phyloP scores from a whole-genome alignment of 257 asterid species.

The Capsicum chinense region DNA sequence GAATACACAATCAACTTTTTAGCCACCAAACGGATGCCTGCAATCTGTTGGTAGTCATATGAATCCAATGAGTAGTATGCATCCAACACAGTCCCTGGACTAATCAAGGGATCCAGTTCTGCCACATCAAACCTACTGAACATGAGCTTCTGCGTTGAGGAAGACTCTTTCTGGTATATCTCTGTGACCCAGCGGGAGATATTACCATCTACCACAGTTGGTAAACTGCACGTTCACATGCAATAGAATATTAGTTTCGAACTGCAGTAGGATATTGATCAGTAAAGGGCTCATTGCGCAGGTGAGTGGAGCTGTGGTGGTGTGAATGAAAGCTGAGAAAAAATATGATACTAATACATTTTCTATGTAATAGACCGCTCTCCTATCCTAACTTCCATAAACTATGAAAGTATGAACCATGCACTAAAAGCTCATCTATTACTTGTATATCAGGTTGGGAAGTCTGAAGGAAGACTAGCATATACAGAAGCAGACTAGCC shows the following conservation, averaged over 20 bases:
- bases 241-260: not conserved
- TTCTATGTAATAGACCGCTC: not conserved
- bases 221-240: slow-evolving; percentile 58
- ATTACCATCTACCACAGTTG: slow-evolving; percentile 61
- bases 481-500: not conserved
- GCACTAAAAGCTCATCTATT: not conserved
- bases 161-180: slow-evolving; percentile 65
- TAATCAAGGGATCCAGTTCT: slow-evolving; percentile 58
- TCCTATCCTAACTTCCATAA: not conserved
- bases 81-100: slow-evolving; percentile 68
- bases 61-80: slow-evolving; percentile 70
- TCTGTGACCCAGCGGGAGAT: slow-evolving; percentile 62
- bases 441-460: slow-evolving; percentile 1
- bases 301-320: not conserved
- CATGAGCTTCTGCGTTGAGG: slow-evolving; percentile 54
- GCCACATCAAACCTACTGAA: slow-evolving; percentile 58
- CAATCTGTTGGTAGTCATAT: slow-evolving; percentile 76
- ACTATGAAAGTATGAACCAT: not conserved
- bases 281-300: not conserved
- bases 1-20: slow-evolving; percentile 65
- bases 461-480: slow-evolving; percentile 7
- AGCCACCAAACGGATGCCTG: slow-evolving; percentile 85
- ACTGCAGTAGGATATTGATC: not conserved
- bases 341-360: not conserved
- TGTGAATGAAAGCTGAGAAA: not conserved